These are phyloP conservation scores for Lantana camara DNA, from an alignment of 257 asterid genomes.

Conservation along the genomic window DNA sequence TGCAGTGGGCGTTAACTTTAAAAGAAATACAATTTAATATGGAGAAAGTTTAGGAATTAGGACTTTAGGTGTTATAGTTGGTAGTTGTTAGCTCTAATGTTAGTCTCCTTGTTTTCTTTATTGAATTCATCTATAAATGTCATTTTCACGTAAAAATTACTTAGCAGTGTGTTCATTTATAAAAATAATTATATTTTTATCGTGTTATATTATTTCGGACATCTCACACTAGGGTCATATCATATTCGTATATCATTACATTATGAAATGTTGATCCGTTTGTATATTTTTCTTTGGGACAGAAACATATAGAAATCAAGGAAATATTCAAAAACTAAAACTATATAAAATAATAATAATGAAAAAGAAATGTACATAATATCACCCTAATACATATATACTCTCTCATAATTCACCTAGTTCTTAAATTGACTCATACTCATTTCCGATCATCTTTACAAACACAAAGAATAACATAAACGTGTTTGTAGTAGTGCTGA, in stretches of 20 bases:
- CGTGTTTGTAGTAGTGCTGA: conserved; percentile 27
- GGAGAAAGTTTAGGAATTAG: conserved; percentile 18
- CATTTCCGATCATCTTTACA: conserved; percentile 29
- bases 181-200: too few relatives aligned
- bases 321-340: not conserved
- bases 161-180: too few relatives aligned
- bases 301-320: too few relatives aligned
- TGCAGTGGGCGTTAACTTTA: not conserved
- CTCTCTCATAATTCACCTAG: conserved; percentile 59
- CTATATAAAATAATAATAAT: too few relatives aligned
- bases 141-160: too few relatives aligned
- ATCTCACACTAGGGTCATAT: too few relatives aligned
- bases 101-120: not conserved
- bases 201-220: too few relatives aligned
- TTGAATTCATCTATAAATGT: conserved; percentile 22
- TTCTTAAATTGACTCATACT: not conserved
- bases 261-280: too few relatives aligned
- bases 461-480: conserved; percentile 19
- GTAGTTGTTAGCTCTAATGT: conserved; percentile 30
- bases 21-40: conserved; percentile 20
- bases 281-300: too few relatives aligned
- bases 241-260: too few relatives aligned
- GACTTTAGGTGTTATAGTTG: conserved; percentile 21
- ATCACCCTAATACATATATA: not conserved
- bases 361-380: conserved; percentile 9